Evolutionary conservation across 2,329 filamentous ascomycete genomes (phyloP), one percentile per base, ranked within the genome.

Genomic region (Raffaelea ambrosiae): DNA sequence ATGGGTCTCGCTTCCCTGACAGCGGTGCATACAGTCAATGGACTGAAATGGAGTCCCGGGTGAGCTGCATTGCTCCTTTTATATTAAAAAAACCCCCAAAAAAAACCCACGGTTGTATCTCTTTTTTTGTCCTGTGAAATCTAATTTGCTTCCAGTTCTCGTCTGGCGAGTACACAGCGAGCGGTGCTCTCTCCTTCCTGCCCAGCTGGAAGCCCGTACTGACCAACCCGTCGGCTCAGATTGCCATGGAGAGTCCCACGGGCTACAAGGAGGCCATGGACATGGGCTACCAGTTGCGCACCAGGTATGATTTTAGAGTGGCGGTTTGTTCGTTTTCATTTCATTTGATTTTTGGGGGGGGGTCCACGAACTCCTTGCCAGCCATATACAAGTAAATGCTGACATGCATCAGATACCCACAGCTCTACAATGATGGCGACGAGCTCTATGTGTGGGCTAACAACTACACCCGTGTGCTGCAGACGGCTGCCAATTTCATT

Each of bases 1-100:
- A 83, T 63, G 81, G 81, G 18, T 81, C 77, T 39, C 69, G 80
- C 39, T 85, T 76, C 56, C 80, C 79, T 1, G 81, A 83, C 52
- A 63, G 63, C 1, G 77, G 79, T 4, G 78, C 81, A 5, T 82
- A 83, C 51, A 63, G 66, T 5, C 68, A 70, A 41, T 85, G 81
- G 81, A 60, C 69, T 2, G 64, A 66, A 4, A 67, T 76, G 62
- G 61, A 67, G 39, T 54, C 65, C 3, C 65, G 68, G 49, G 69
- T 73, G 53, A 51, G 62, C 59, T 22, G 21, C 18, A 5, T 5
- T 19, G 19, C n/a, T n/a, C n/a, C n/a, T n/a, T n/a, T n/a, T n/a
- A n/a, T n/a, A n/a, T n/a, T n/a, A n/a, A n/a, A n/a, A n/a, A n/a
- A n/a, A n/a, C n/a, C n/a, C n/a, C n/a, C n/a, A n/a, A n/a, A n/a